A percentile compares a stretch with the other conserved stretches of the same genome.
These are phyloP conservation scores for Penicillium herquei DNA, from an alignment of 495 filamentous ascomycete species.

Conservation along the genomic window DNA sequence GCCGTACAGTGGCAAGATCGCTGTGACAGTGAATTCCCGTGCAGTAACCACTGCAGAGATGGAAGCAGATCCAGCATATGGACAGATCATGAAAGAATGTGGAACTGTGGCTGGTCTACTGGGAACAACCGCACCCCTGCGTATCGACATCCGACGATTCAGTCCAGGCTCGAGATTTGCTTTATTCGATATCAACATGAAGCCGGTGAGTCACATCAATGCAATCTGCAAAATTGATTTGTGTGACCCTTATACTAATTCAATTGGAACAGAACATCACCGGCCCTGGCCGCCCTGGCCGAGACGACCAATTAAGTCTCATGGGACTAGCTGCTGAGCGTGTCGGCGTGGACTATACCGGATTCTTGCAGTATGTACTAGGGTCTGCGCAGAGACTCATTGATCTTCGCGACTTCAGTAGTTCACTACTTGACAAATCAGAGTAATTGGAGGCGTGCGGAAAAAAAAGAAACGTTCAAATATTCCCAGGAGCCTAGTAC, in stretches of 20 bases:
- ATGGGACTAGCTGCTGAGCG: slow-evolving; percentile 21
- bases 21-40: slow-evolving; percentile 30
- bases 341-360: slow-evolving; percentile 19
- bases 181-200: slow-evolving; percentile 42
- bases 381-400: slow-evolving; percentile 8
- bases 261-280: slow-evolving; percentile 22
- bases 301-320: slow-evolving; percentile 26
- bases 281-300: slow-evolving; percentile 26
- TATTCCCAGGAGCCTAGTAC: background rate
- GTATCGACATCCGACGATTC: slow-evolving; percentile 39
- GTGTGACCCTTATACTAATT: background rate
- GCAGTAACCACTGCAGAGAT: slow-evolving; percentile 15
- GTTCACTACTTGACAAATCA: slow-evolving; percentile 2
- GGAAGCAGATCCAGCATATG: slow-evolving; percentile 15
- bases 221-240: background rate
- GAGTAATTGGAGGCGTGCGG: background rate
- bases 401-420: slow-evolving; percentile 10
- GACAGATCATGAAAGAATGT: slow-evolving; percentile 24
- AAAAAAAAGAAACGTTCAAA: background rate
- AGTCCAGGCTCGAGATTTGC: slow-evolving; percentile 21
- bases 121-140: slow-evolving; percentile 26
- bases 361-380: slow-evolving; percentile 16
- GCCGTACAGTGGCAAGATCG: slow-evolving; percentile 34
- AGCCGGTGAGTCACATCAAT: slow-evolving; percentile 28
- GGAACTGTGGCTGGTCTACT: slow-evolving; percentile 26